A percentile compares a stretch with the other conserved stretches of the same genome.
Evolutionary conservation across 1,284 basidiomycete genomes (phyloP).

Genomic region (Porodaedalea pini): DNA sequence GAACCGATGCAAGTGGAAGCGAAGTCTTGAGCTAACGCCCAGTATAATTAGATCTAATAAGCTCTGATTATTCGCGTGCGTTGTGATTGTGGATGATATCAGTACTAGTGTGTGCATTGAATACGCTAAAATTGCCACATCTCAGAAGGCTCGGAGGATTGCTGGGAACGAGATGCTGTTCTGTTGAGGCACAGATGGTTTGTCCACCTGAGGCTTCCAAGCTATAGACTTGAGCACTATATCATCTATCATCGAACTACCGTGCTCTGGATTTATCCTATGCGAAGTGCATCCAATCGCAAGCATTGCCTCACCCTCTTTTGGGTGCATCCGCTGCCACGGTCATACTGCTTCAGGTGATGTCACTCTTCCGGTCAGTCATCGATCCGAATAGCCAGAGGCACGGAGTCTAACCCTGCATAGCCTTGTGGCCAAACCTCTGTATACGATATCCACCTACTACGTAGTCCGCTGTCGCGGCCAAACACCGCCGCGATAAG

Average conservation of each 20-base stretch:
- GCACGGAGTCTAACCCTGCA: not conserved
- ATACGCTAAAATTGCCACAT: no score
- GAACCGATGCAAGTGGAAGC: no score
- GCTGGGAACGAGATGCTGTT: not conserved
- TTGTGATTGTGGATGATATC: no score
- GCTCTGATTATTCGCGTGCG: no score
- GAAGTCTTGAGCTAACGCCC: no score
- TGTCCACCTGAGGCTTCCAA: not conserved
- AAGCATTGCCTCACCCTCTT: not conserved
- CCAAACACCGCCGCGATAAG: no score
- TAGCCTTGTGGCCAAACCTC: not conserved
- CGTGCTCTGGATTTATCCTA: no score
- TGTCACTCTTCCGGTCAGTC: not conserved
- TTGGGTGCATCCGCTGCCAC: not conserved
- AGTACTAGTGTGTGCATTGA: no score
- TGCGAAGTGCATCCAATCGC: no score
- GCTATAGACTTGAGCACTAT: not conserved
- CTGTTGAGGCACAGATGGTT: not conserved
- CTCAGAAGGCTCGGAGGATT: not conserved
- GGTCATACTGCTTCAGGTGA: not conserved
- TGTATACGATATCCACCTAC: not conserved
- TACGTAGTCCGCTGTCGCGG: not conserved
- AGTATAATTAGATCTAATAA: no score
- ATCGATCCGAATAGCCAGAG: not conserved
- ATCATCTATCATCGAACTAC: not conserved